Base-by-base conservation (phyloP, 768 basidiomycete genomes). In the Leccinum subgranulosum region DNA sequence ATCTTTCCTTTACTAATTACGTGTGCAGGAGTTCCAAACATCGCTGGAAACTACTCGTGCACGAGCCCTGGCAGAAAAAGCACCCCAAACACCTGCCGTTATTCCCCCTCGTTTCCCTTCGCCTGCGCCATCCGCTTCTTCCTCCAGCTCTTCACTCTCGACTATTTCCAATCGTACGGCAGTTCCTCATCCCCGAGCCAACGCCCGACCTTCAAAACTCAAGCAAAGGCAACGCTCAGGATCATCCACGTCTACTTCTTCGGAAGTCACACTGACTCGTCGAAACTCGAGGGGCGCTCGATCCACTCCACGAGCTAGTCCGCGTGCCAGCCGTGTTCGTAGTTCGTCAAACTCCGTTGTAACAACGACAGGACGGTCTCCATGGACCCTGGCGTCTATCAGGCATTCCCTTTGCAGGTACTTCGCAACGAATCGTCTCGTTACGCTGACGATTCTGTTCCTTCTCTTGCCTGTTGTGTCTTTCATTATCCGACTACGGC, bases 141-240 rank as follows among this genome's bases (percentile, higher is more conserved):
- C 84, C 0, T 88, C 88, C 0, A 68, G 65, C 0, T 87, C 89
- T 0, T 87, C 87, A 4, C 74, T 86, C 29, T 90, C 88, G 0
- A 88, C 87, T 8, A 78, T 81, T 3, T 90, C 88, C 0, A 88
- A 85, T 25, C 86, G 85, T 60, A 91, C 90, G 4, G 78, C 84
- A 3, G 84, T 87, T 21, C 88, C 88, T 47, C 56, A 59, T 19
- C 61, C 46, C 48, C 48, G 48, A n/a, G 27, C 28, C n/a, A 29
- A 29, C 2, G 48, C 4, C 3, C 48, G 48, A 19, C 58, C 58
- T 12, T 57, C 63, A 33, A 64, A 59, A 48, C 60, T 63, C 4
- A 36, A 54, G 27, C 61, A 60, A 46, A 58, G 54, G 25, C 58
- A 58, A 23, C 62, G 55, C 14, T 54, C 67, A 6, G 23, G 49